phyloP scores from a whole-genome alignment of 1,139 yeast species.

The Saccharomyces hybrid region DNA sequence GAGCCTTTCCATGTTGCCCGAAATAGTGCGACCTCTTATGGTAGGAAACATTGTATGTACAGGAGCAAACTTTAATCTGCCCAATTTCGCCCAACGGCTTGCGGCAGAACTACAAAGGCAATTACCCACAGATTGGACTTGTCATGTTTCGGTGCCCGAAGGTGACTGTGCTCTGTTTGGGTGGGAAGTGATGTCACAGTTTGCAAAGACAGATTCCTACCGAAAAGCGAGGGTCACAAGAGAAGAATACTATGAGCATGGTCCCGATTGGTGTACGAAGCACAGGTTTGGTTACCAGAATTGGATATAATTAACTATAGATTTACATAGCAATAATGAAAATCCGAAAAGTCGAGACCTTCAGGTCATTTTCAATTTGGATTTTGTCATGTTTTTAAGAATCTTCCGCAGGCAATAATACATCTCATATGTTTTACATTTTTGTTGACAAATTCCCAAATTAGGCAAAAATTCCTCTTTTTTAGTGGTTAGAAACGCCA shows the following conservation, averaged over 20 bases:
- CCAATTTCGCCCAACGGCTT: slow-evolving; percentile 59
- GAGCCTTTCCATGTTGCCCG: slow-evolving; percentile 64
- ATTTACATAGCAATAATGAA: background rate
- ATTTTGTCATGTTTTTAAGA: background rate
- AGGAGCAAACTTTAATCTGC: slow-evolving; percentile 75
- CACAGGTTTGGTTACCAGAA: slow-evolving; percentile 61
- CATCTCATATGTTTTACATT: background rate
- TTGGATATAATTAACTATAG: slow-evolving; percentile 19
- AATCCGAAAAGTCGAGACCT: background rate
- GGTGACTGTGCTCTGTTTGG: slow-evolving; percentile 39
- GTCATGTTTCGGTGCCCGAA: slow-evolving; percentile 42
- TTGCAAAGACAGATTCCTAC: slow-evolving; percentile 46
- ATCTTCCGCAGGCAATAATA: background rate
- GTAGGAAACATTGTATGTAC: slow-evolving; percentile 70
- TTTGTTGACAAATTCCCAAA: background rate
- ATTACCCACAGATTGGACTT: slow-evolving; percentile 59
- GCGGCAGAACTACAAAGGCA: slow-evolving; percentile 53
- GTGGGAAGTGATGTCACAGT: slow-evolving; percentile 49
- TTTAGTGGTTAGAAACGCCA: background rate
- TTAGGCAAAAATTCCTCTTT: background rate
- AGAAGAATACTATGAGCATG: slow-evolving; percentile 80
- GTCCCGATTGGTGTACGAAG: slow-evolving; percentile 64
- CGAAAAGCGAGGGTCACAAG: slow-evolving; percentile 55
- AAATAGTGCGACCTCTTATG: slow-evolving; percentile 63
- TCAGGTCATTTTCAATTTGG: background rate